Evolutionary conservation across 2,329 filamentous ascomycete species (phyloP).

Genomic region (Colletotrichum sp.): DNA sequence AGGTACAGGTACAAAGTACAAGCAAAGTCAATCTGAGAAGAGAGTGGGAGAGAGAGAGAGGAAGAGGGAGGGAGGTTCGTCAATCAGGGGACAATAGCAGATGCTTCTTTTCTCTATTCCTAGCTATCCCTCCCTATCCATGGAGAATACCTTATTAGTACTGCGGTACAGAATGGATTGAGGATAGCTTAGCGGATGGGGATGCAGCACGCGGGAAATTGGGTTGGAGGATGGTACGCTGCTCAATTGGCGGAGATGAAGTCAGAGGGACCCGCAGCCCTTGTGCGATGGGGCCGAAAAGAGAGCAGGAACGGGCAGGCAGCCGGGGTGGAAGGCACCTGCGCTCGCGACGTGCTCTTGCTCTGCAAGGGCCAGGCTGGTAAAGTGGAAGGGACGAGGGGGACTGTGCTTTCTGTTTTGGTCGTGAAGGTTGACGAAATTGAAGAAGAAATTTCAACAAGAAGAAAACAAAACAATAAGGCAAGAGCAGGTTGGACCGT

Average conservation of each 20-base stretch:
- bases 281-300: neutral
- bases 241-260: constrained; percentile 16
- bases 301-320: constrained; percentile 4
- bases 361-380: neutral
- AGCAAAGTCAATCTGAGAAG: neutral
- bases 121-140: neutral
- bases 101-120: neutral
- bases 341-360: neutral
- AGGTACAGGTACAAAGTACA: neutral
- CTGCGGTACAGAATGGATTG: neutral
- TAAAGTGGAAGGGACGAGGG: neutral
- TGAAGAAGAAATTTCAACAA: neutral
- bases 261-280: constrained; percentile 4
- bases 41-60: neutral
- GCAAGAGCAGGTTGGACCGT: neutral
- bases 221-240: neutral
- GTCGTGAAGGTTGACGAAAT: neutral
- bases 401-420: neutral
- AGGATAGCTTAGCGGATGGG: neutral
- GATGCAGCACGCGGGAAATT: constrained; percentile 16
- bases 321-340: neutral
- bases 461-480: neutral
- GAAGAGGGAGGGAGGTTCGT: neutral
- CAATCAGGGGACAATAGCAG: neutral
- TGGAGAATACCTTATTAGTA: neutral